These are phyloP conservation scores for Salinomyces thailandicus DNA, from an alignment of 2,329 filamentous ascomycete genomes.

Conservation along the genomic window DNA sequence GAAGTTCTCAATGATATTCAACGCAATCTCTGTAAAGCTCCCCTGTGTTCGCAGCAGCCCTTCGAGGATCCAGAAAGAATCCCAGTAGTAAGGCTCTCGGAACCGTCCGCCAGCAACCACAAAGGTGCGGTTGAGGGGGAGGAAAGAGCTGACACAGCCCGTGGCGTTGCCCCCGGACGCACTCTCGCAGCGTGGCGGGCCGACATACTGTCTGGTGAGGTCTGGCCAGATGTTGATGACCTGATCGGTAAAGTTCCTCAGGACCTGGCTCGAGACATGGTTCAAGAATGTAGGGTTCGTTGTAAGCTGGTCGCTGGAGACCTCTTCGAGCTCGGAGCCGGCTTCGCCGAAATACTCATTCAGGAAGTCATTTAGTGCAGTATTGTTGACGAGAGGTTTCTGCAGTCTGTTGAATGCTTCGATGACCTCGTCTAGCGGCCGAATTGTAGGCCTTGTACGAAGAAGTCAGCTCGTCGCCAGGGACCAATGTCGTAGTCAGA, in stretches of 20 bases:
- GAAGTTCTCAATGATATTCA: conserved; percentile 61
- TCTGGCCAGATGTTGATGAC: conserved; percentile 62
- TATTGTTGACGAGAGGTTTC: conserved; percentile 54
- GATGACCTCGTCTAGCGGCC: conserved; percentile 49
- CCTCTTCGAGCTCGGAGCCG: conserved; percentile 50
- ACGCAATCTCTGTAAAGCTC: conserved; percentile 51
- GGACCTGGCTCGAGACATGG: conserved; percentile 46
- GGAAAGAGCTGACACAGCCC: conserved; percentile 54
- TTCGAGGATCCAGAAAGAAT: conserved; percentile 59
- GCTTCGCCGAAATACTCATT: conserved; percentile 52
- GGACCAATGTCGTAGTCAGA: too few species aligned
- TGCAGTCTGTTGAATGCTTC: conserved; percentile 49
- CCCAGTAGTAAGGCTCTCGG: conserved; percentile 62
- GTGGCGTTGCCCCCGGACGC: conserved; percentile 38
- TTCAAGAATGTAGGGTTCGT: conserved; percentile 50
- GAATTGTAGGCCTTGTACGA: conserved; percentile 46
- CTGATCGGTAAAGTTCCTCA: conserved; percentile 51
- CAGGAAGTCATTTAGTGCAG: conserved; percentile 52
- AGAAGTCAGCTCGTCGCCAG: too few species aligned
- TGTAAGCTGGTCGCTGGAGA: conserved; percentile 41
- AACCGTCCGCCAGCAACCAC: conserved; percentile 63
- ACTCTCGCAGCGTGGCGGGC: conserved; percentile 19
- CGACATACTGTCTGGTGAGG: conserved; percentile 50
- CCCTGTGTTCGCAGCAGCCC: conserved; percentile 55
- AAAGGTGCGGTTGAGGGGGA: conserved; percentile 56